Base-by-base conservation (phyloP, 129 eudicot genomes). In the Centella asiatica region DNA sequence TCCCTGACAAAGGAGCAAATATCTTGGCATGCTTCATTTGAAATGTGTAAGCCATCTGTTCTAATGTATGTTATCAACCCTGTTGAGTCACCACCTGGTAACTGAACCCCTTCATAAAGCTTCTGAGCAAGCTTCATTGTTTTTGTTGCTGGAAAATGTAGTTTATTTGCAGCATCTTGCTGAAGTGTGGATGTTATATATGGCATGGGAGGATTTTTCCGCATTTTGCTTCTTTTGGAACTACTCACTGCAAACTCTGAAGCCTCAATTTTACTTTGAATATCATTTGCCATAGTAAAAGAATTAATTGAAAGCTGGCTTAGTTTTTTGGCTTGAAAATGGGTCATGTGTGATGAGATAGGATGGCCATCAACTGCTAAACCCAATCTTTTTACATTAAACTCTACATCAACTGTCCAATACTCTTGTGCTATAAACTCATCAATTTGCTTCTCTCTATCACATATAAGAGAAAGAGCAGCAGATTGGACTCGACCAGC, bases 401-500 rank as follows among this genome's bases (percentile, higher is more conserved):
- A 82, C 20, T 67, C 72, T 12, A 75, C 95, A 42, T 76, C 78
- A 19, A 92, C 68, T 14, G 94, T 73, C 99, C 99, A 92, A 75
- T 92, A 92, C 36, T 92, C 99, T 66, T 77, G 80, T 20, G 96
- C 77, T 72, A 72, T 80, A 65, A 92, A 92, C 42, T 69, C 76
- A 64, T 87, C 88, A 6, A 92, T 87, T 76, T 92, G 96, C 44
- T 75, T 81, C 71, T 92, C 96, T 47, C 99, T 72, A 45, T 92
- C 96, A 42, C 96, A 87, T 71, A 87, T 70, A 31, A 92, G 84
- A 58, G 95, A 82, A 51, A 92, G 77, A 22, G 96, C 99, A 63
- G 88, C 96, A 25, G 99, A 92, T 19, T 92, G 99, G 52, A 92
- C 99, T 53, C 99, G 85, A 17, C 99, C 99, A 40, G 96, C 99